Evolutionary conservation across 2,329 filamentous ascomycete species (phyloP).

Genomic region (Ophiostoma australiae): DNA sequence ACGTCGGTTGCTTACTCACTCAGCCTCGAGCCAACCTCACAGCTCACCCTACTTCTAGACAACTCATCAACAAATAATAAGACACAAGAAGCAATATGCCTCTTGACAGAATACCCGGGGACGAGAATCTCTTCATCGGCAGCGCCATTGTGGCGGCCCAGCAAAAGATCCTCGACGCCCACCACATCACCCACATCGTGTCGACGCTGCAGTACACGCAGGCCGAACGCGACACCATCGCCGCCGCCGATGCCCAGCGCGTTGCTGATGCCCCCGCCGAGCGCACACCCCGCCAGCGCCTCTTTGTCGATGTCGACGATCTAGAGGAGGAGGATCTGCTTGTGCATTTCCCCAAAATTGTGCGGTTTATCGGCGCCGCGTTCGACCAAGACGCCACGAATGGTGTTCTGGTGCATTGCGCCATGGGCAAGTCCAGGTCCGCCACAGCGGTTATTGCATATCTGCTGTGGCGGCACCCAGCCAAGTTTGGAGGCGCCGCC

Average conservation of each 20-base stretch:
- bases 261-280: slow-evolving; percentile 18
- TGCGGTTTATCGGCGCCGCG: slow-evolving; percentile 63
- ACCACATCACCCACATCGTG: slow-evolving; percentile 84
- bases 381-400: background rate
- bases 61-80: background rate
- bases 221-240: slow-evolving; percentile 37
- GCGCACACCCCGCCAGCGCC: slow-evolving; percentile 38
- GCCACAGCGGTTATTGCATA: slow-evolving; percentile 80
- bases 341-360: slow-evolving; percentile 70
- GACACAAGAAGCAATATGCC: slow-evolving; percentile 42
- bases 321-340: slow-evolving; percentile 83
- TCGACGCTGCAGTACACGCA: slow-evolving; percentile 59
- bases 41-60: background rate
- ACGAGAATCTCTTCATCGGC: slow-evolving; percentile 70
- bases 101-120: slow-evolving; percentile 63
- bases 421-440: slow-evolving; percentile 93
- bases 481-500: slow-evolving; percentile 43
- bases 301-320: slow-evolving; percentile 75
- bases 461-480: slow-evolving; percentile 64
- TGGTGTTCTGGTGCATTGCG: slow-evolving; percentile 63
- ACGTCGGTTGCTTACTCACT: background rate
- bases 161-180: slow-evolving; percentile 58
- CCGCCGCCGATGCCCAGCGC: slow-evolving; percentile 56
- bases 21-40: background rate
- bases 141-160: slow-evolving; percentile 77